Conservation (phyloP, 768 basidiomycete genomes). For the Rhodotorula paludigena region DNA sequence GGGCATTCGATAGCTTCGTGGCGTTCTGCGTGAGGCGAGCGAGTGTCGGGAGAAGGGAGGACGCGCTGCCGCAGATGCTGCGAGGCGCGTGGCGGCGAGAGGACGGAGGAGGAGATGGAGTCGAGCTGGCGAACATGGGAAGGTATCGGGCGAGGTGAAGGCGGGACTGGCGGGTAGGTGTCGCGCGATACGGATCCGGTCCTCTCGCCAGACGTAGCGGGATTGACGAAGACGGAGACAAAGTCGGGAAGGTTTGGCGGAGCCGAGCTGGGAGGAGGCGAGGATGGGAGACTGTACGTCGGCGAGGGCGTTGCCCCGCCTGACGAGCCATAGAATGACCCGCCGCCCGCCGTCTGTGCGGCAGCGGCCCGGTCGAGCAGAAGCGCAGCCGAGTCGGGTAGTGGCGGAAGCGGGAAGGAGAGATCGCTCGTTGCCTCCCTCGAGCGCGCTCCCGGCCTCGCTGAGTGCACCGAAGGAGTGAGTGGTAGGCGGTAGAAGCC, state of each 20-base stretch:
- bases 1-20: too few species aligned
- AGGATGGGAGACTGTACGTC: neutral
- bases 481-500: slow-evolving; percentile 7
- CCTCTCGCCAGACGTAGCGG: neutral
- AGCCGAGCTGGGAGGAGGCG: neutral
- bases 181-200: too few species aligned
- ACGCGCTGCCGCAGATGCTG: neutral
- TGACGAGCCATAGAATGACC: neutral
- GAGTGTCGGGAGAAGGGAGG: neutral
- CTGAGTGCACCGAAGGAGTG: neutral
- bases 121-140: neutral
- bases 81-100: neutral
- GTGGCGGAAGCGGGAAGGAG: neutral
- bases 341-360: too few species aligned
- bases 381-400: neutral
- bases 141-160: too few species aligned
- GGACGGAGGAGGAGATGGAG: neutral
- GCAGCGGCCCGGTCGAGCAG: neutral
- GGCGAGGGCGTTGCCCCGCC: neutral
- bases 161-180: neutral
- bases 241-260: neutral
- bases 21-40: too few species aligned
- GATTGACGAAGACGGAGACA: slow-evolving; percentile 2
- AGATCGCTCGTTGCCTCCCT: too few species aligned
- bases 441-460: too few species aligned